Evolutionary conservation across 179 eudicot species (phyloP), one percentile per base, ranked within the genome.

Genomic region (Silene vulgaris): DNA sequence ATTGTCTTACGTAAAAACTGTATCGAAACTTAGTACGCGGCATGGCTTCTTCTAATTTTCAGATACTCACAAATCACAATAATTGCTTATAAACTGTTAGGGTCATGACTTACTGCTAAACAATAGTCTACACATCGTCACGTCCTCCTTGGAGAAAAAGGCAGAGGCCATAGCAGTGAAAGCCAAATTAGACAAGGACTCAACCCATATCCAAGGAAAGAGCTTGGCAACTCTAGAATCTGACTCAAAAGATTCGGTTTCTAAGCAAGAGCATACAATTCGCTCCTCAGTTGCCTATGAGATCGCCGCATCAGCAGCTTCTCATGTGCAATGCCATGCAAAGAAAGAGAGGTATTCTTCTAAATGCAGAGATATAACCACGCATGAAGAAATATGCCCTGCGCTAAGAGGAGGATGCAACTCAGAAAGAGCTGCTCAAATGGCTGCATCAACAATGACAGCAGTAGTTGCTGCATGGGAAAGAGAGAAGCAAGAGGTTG

Each of bases 371-470:
- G 66, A 50, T 45, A 26, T 29, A 4, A 11, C 3, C 8, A 12
- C 11, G 14, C 52, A 35, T 35, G 40, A 35, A 35, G 40, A 35
- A 35, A 35, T 3, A 35, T 35, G 40, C 40, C 40, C 40, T 3
- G 40, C n/a, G n/a, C 37, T 35, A 35, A 35, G 66, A 19, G 60
- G 75, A 62, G 78, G 45, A 7, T 81, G 74, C 23, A 74, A 72
- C 54, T 86, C 97, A 4, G 95, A 88, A 76, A 82, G 81, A 86
- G 98, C 95, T 2, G 90, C 91, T 5, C 84, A 77, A 63, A 83
- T 87, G 81, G 90, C 97, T 14, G 87, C 97, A n/a, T 83, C 97
- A 26, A 89, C 98, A 8, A 90, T 91, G 90, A 93, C 98, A 1
- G 85, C 91, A 26, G 89, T 94, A 59, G 92, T 94, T 8, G 94